Conservation (phyloP, 2,329 filamentous ascomycete species). For the Ceratocystis lukuohia region DNA sequence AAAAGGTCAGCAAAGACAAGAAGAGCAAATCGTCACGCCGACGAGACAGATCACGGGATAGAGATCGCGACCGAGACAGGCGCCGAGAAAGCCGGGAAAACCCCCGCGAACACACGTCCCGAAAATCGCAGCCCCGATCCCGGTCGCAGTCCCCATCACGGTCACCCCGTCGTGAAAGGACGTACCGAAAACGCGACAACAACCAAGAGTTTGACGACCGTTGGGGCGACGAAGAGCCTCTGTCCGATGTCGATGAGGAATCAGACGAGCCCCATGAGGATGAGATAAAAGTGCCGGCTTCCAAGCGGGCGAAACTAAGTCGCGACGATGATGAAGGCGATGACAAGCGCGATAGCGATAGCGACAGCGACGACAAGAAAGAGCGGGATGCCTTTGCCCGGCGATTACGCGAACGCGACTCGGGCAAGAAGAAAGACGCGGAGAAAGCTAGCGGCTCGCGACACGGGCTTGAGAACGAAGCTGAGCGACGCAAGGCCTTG, state of each 20-base stretch:
- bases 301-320: constrained; percentile 56
- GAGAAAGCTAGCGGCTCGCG: constrained; percentile 35
- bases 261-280: constrained; percentile 31
- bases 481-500: constrained; percentile 56
- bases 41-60: constrained; percentile 10
- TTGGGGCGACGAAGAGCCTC: constrained; percentile 66
- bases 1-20: constrained; percentile 15
- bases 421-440: constrained; percentile 52
- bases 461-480: constrained; percentile 36
- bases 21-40: constrained; percentile 7
- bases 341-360: not conserved
- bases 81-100: not conserved
- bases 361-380: constrained; percentile 40
- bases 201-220: constrained; percentile 52
- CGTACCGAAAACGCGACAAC: constrained; percentile 32
- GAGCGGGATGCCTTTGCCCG: constrained; percentile 73
- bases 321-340: constrained; percentile 33
- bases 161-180: constrained; percentile 30
- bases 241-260: constrained; percentile 31
- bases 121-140: not conserved
- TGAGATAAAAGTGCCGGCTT: constrained; percentile 54
- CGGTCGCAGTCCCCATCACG: constrained; percentile 23
- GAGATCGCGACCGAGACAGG: not conserved
- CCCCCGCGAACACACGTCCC: not conserved
- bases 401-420: constrained; percentile 58